Conservation (phyloP, 106 monocot species). For the Xerophyta viscosa region DNA sequence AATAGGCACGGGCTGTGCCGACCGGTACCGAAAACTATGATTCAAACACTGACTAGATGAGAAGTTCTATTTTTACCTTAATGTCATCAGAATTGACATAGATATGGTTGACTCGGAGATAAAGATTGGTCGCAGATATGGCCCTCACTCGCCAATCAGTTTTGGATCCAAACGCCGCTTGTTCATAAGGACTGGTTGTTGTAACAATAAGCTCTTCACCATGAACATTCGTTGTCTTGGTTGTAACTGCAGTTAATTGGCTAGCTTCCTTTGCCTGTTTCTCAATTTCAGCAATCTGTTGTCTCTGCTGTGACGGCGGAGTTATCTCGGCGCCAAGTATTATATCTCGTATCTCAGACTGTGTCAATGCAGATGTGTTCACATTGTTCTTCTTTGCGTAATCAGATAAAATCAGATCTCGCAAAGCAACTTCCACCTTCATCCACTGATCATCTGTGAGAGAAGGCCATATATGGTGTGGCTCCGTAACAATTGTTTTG, state of each 20-base stretch:
- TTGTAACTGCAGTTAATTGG: constrained; percentile 93
- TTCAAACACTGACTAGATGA: too few species aligned
- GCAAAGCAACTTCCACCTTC: constrained; percentile 94
- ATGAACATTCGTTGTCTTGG: constrained; percentile 91
- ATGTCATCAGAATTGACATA: constrained; percentile 99
- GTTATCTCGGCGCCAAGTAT: constrained; percentile 98
- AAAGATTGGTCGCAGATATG: constrained; percentile 91
- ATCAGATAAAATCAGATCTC: constrained; percentile 92
- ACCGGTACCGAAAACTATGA: too few species aligned
- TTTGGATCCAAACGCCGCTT: constrained; percentile 67
- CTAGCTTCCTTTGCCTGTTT: constrained; percentile 98
- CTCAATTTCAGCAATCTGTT: constrained; percentile 98
- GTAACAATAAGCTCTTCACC: constrained; percentile 97
- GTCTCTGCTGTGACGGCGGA: constrained; percentile 95
- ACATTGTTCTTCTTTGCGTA: constrained; percentile 99
- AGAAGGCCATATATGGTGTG: constrained; percentile 98
- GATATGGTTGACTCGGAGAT: constrained; percentile 93
- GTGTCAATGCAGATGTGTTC: constrained; percentile 94
- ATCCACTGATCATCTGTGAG: constrained; percentile 96
- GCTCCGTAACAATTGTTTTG: constrained; percentile 87
- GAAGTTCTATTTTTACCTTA: too few species aligned
- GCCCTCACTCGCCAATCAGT: constrained; percentile 97
- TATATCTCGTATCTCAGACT: constrained; percentile 97
- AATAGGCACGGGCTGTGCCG: too few species aligned
- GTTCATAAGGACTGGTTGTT: constrained; percentile 93